Percentiles rank a stretch among this genome's conserved stretches.
Conservation (phyloP, 2,329 filamentous ascomycete species). For the Fusarium sp. region DNA sequence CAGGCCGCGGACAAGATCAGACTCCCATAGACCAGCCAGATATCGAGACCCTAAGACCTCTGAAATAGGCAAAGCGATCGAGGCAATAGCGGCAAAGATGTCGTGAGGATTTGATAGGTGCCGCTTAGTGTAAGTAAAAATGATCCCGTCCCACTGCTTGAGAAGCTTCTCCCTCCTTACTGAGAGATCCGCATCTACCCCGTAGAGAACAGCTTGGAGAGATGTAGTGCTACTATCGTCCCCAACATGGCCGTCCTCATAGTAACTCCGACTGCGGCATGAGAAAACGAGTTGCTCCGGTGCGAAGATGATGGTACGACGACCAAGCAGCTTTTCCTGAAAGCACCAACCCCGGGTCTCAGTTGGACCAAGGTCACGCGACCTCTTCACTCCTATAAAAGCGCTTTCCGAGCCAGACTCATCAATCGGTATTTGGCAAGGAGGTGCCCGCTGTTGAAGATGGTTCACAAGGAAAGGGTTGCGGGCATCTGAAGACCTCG, state of each 20-base stretch:
- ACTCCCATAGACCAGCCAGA: slow-evolving; percentile 23
- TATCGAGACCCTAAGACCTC: not conserved
- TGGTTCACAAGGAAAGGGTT: slow-evolving; percentile 7
- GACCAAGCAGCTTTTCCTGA: slow-evolving; percentile 13
- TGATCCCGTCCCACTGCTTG: slow-evolving; percentile 3
- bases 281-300: slow-evolving; percentile 9
- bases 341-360: slow-evolving; percentile 24
- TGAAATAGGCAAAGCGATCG: not conserved
- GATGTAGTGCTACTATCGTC: not conserved
- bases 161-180: not conserved
- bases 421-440: slow-evolving; percentile 1
- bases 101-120: slow-evolving; percentile 23
- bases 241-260: not conserved
- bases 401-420: not conserved
- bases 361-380: not conserved
- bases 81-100: slow-evolving; percentile 19
- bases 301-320: slow-evolving; percentile 6
- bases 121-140: slow-evolving; percentile 2
- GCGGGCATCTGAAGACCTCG: slow-evolving; percentile 15
- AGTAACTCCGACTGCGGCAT: not conserved
- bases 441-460: not conserved
- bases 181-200: not conserved
- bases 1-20: not conserved
- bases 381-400: not conserved
- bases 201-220: not conserved